Percentiles rank a stretch among this genome's conserved stretches.
phyloP scores from a whole-genome alignment of 805 yeast genomes.

The Cephaloascus fragrans region DNA sequence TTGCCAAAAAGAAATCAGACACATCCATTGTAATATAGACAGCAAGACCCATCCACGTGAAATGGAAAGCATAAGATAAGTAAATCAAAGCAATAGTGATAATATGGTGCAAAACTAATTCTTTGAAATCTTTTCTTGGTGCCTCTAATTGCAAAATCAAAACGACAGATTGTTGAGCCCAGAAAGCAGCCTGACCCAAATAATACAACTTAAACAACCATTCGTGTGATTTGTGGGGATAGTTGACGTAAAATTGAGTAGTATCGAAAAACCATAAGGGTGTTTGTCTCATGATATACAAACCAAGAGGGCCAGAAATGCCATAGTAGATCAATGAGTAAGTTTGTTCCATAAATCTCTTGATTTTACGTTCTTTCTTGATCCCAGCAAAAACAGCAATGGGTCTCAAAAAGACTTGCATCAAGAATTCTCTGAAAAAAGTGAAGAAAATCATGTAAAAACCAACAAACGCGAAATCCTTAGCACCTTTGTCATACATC shows the following conservation, averaged over 20 bases:
- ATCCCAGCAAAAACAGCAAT: constrained; percentile 48
- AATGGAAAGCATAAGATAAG: constrained; percentile 86
- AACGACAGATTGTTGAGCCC: constrained; percentile 93
- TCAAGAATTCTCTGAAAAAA: constrained; percentile 79
- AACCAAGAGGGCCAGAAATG: constrained; percentile 73
- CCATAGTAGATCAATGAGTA: constrained; percentile 79
- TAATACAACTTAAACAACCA: constrained; percentile 71
- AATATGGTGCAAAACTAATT: constrained; percentile 86
- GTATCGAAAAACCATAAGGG: constrained; percentile 92
- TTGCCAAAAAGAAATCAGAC: constrained; percentile 80
- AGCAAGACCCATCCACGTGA: constrained; percentile 90
- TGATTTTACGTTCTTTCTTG: constrained; percentile 42
- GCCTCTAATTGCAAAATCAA: constrained; percentile 79
- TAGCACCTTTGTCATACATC: constrained; percentile 75
- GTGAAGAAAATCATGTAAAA: constrained; percentile 84
- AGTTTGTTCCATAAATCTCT: constrained; percentile 88
- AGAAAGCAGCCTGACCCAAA: constrained; percentile 88
- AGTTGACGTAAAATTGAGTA: constrained; percentile 62
- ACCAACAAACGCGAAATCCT: constrained; percentile 71
- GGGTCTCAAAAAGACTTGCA: constrained; percentile 77
- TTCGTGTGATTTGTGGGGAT: constrained; percentile 76
- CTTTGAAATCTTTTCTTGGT: constrained; percentile 90
- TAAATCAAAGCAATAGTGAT: constrained; percentile 83
- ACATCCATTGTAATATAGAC: constrained; percentile 94
- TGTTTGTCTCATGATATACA: constrained; percentile 71